Conservation (phyloP, 805 yeast genomes). For the Wickerhamiella galacta region DNA sequence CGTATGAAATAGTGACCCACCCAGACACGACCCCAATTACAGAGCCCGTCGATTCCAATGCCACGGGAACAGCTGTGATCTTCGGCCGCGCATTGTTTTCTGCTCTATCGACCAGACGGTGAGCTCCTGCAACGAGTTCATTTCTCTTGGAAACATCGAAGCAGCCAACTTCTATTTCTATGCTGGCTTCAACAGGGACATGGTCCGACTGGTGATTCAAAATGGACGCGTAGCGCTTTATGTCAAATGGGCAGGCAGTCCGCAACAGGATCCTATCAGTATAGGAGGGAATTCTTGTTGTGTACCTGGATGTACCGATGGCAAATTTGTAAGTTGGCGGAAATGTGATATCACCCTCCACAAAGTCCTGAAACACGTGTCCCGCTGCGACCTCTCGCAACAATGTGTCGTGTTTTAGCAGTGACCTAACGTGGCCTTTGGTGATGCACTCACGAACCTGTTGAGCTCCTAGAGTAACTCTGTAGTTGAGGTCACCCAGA, state of each 20-base stretch:
- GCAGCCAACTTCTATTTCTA: constrained; percentile 19
- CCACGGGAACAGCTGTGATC: constrained; percentile 25
- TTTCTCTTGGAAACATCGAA: constrained; percentile 26
- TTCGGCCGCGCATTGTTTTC: constrained; percentile 30
- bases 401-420: constrained; percentile 32
- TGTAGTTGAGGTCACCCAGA: constrained; percentile 41
- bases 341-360: constrained; percentile 32
- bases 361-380: constrained; percentile 28
- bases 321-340: constrained; percentile 38
- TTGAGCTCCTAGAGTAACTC: constrained; percentile 29
- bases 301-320: constrained; percentile 14
- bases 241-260: constrained; percentile 11
- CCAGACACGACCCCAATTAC: constrained; percentile 11
- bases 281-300: constrained; percentile 35
- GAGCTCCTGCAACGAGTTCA: constrained; percentile 23
- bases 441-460: constrained; percentile 20
- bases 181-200: constrained; percentile 33
- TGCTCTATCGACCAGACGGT: constrained; percentile 27
- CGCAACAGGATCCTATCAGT: constrained; percentile 39
- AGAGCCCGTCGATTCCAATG: constrained; percentile 17
- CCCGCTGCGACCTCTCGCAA: constrained; percentile 21
- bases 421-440: constrained; percentile 19
- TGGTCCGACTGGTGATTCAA: constrained; percentile 34
- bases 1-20: constrained; percentile 1
- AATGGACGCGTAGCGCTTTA: constrained; percentile 13